Base-by-base conservation (phyloP, 2,329 filamentous ascomycete genomes). In the Colletotrichum godetiae region DNA sequence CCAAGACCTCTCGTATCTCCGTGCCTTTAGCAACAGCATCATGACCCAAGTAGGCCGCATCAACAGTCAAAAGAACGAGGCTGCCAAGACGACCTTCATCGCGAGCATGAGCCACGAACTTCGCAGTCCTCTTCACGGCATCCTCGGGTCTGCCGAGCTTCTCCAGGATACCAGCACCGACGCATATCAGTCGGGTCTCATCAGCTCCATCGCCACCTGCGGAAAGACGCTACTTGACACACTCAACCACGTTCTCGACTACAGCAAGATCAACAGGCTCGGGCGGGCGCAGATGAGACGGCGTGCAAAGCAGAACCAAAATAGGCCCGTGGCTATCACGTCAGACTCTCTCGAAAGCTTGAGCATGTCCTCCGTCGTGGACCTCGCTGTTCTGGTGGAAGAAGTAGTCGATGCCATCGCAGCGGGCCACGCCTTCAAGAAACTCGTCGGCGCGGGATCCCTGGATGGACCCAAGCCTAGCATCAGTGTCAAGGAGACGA, bases 101-200 rank as follows among this genome's bases (percentile, higher is more conserved):
- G 88, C 88, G 1, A 89, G 86, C 33, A 89, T 91, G 74, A 90
- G 88, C 22, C 89, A 91, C 77, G 89, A 91, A 68, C 78, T 91
- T 15, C 82, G 89, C 37, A 88, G 85, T 4, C 89, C 89, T 0
- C 78, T 91, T 2, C 88, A 91, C 73, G 89, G 89, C 1, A 90
- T 91, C 55, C 79, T 91, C 0, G 88, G 87, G 0, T 89, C 81
- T 75, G 82, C 84, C 1, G 87, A 88, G 67, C 85, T 89, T 52
- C 79, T 90, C 3, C 82, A 83, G 27, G 86, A 88, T 19, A 84
- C 84, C 8, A 76, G 77, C 4, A 78, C 78, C 1, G 79, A 82
- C 29, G 77, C 80, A 0, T 82, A 83, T 58, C 85, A 87, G 77
- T 78, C 76, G 0, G 83, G 82, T n/a, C 82, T 87, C 68, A 80